Evolutionary conservation across 768 basidiomycete species (phyloP).

Genomic region (Leccinum arenicola): DNA sequence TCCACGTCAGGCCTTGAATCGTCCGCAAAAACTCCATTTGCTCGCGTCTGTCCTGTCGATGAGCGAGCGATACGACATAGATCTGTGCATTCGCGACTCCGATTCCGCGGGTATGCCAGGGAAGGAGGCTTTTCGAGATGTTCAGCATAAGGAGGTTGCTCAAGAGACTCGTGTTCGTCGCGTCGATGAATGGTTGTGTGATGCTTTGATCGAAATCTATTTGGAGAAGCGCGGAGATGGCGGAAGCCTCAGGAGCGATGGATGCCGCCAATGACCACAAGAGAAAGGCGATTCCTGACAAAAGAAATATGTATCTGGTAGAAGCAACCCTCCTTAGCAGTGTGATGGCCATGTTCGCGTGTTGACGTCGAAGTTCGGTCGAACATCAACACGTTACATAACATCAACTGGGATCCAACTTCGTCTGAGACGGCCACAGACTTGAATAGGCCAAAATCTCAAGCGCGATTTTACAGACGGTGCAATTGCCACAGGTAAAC

Average conservation of each 20-base stretch:
- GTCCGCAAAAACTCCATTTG: slow-evolving; percentile 56
- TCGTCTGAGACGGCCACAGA: too few relatives aligned
- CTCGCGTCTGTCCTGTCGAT: slow-evolving; percentile 49
- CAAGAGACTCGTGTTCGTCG: background rate
- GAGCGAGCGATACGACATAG: slow-evolving; percentile 60
- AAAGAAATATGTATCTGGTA: slow-evolving; percentile 22
- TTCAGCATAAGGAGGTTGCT: background rate
- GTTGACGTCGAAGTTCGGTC: too few relatives aligned
- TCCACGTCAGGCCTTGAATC: slow-evolving; percentile 49
- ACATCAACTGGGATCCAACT: too few relatives aligned
- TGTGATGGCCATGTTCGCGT: slow-evolving; percentile 2
- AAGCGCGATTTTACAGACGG: too few relatives aligned
- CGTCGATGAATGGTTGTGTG: background rate
- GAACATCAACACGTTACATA: too few relatives aligned
- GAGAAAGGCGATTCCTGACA: slow-evolving; percentile 20
- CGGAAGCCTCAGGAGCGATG: slow-evolving; percentile 9
- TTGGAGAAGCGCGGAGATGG: slow-evolving; percentile 15
- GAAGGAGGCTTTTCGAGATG: background rate
- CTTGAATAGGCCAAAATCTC: too few relatives aligned
- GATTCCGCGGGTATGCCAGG: slow-evolving; percentile 21
- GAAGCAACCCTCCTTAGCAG: slow-evolving; percentile 12
- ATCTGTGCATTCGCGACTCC: slow-evolving; percentile 39
- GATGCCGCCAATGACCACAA: slow-evolving; percentile 18
- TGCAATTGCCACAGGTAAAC: too few relatives aligned
- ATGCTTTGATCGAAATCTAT: slow-evolving; percentile 11